Percentiles rank a stretch among this genome's conserved stretches.
These are phyloP conservation scores for Kalmusia sp. DNA, from an alignment of 2,329 filamentous ascomycete species.

Conservation along the genomic window DNA sequence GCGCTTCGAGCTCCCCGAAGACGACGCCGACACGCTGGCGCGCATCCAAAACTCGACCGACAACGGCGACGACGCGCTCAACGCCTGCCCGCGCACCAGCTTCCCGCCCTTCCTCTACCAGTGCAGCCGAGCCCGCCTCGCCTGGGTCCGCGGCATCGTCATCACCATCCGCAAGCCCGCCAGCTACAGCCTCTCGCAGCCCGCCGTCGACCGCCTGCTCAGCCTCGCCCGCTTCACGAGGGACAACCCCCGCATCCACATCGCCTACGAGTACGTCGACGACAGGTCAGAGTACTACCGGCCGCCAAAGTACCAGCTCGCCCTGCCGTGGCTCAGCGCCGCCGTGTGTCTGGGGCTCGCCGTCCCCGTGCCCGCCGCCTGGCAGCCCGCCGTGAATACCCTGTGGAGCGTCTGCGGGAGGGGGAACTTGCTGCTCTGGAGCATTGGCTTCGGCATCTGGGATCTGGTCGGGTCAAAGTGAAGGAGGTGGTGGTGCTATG, in stretches of 20 bases:
- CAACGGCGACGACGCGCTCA: background rate
- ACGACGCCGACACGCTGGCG: background rate
- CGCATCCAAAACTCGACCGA: background rate
- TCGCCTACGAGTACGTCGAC: conserved; percentile 3
- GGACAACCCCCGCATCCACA: background rate
- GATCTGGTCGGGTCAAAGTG: background rate
- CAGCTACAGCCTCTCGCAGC: background rate
- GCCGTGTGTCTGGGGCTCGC: conserved; percentile 3
- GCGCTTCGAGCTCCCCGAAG: conserved; percentile 3
- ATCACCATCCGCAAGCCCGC: background rate
- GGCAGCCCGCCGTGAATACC: background rate
- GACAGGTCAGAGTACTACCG: background rate
- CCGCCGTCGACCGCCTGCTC: background rate
- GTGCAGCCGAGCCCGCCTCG: background rate
- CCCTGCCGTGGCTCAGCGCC: conserved; percentile 1
- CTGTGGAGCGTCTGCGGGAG: background rate
- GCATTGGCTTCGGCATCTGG: background rate
- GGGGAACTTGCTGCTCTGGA: background rate
- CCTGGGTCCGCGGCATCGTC: background rate
- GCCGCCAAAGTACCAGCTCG: background rate
- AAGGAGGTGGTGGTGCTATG: too few relatives aligned
- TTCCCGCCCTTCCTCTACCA: conserved; percentile 2
- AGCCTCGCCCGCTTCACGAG: background rate
- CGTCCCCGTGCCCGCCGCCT: background rate
- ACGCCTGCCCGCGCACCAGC: background rate